Evolutionary conservation across 441 rosid genomes (phyloP).

Genomic region (Mallotus repandus): DNA sequence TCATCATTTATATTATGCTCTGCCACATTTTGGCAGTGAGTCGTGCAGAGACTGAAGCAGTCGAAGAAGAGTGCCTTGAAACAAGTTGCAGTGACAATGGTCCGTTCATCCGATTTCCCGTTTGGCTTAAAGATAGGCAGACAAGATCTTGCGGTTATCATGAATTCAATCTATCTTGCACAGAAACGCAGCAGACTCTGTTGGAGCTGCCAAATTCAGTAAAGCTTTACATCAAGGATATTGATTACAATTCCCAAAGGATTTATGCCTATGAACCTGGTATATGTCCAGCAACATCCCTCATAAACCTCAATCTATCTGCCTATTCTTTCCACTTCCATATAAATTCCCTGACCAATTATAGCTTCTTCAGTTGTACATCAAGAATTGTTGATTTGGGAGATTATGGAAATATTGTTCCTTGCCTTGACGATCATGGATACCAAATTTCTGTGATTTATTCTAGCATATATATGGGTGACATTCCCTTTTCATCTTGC

Average conservation of each 20-base stretch:
- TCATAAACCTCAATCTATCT: constrained; percentile 3
- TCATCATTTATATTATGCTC: background rate
- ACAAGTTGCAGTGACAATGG: constrained; percentile 19
- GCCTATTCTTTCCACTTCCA: background rate
- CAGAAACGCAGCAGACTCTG: constrained; percentile 17
- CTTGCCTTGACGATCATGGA: constrained; percentile 3
- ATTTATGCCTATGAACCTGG: constrained; percentile 12
- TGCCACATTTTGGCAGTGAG: background rate
- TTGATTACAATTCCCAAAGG: constrained; percentile 23
- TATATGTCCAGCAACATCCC: constrained; percentile 5
- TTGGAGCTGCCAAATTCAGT: constrained; percentile 27
- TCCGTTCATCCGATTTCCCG: constrained; percentile 31
- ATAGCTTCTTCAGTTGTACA: constrained; percentile 17
- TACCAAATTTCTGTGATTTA: constrained; percentile 1
- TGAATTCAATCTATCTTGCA: constrained; percentile 33
- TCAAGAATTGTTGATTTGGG: background rate
- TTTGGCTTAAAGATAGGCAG: constrained; percentile 24
- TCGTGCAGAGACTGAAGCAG: background rate
- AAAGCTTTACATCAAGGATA: constrained; percentile 17
- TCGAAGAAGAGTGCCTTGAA: constrained; percentile 1
- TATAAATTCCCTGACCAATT: rapidly evolving
- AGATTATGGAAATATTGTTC: background rate
- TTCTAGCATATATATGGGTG: background rate
- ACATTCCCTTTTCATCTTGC: constrained; percentile 18
- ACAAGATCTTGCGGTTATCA: constrained; percentile 30